Base-by-base conservation (phyloP, 805 yeast genomes). In the Zygosaccharomyces lentus region DNA sequence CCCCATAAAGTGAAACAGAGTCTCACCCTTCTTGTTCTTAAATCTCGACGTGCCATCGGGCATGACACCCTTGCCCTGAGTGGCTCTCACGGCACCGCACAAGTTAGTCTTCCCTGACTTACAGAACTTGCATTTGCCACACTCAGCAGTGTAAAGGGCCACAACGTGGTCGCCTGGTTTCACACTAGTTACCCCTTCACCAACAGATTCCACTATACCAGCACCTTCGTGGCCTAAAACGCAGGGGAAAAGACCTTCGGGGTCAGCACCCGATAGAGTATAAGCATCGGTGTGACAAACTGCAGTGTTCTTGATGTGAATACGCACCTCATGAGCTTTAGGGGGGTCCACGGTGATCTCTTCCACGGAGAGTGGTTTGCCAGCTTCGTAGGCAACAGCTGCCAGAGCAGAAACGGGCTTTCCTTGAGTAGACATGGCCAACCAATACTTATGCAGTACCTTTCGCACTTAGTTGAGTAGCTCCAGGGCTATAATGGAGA, bases 231-330 rank as follows among this genome's bases (percentile, higher is more conserved):
- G 99, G 52, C 99, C 99, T 60, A 95, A 76, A 50, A 93, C 72
- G 15, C 82, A 84, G 13, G 98, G 98, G 78, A 89, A 89, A 10
- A 84, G 86, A 59, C 98, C 99, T 72, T 93, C 99, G 45, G 98
- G 93, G 68, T 93, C 99, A 47, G 73, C 77, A 49, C 99, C 99
- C 40, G 95, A 83, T 55, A 93, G 76, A 9, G 98, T 91, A 75
- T 84, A 93, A 32, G 97, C 97, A 67, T 93, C 99, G 29, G 99
- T 93, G 74, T 93, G 99, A 69, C 99, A 93, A 32, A 93, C 96
- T 66, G 97, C 99, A 25, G 97, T 86, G 72, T 85, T 77, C 42
- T 74, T 75, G 47, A 93, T 71, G 70, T 88, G 85, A 67, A 93
- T 86, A 69, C 99, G 84, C 39, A 93, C 98, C 72, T 93, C 99